A percentile compares a stretch with the other conserved stretches of the same genome.
Conservation (phyloP, 345 rosid species). For the Nephelium lappaceum region DNA sequence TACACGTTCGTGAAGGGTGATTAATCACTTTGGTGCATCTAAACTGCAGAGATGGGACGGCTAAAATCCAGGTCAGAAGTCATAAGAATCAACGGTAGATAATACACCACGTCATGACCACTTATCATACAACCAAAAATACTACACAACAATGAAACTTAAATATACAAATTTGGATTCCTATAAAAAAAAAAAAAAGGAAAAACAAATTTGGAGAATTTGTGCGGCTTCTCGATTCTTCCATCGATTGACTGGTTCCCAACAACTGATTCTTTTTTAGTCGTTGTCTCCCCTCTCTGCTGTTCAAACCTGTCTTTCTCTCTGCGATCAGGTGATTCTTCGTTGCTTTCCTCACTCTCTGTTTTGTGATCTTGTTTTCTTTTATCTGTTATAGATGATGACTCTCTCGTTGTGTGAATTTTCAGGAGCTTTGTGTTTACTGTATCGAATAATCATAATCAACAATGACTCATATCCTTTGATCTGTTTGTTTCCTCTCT, state of each 20-base stretch:
- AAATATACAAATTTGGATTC: no score
- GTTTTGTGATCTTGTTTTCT: background rate
- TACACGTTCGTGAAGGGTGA: no score
- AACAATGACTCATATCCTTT: conserved; percentile 75
- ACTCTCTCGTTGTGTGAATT: background rate
- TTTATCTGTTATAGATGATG: background rate
- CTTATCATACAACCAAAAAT: no score
- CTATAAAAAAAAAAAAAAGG: no score
- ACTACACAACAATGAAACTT: no score
- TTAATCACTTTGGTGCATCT: no score
- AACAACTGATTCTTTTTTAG: background rate
- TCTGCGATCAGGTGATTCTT: background rate
- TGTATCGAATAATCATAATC: conserved; percentile 12
- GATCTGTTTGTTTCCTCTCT: conserved; percentile 21
- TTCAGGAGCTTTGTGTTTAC: conserved; percentile 23
- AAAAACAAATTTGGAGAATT: no score
- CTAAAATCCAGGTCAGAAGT: no score
- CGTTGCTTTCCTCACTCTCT: background rate
- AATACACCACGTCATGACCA: no score
- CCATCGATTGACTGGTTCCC: background rate
- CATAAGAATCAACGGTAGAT: no score
- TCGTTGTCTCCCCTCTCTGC: background rate
- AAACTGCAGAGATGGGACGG: no score
- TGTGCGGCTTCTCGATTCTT: conserved; percentile 31
- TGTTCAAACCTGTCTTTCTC: background rate